Evolutionary conservation across 176 grass and related monocot species (phyloP).

Genomic region (Luzula sylvatica): DNA sequence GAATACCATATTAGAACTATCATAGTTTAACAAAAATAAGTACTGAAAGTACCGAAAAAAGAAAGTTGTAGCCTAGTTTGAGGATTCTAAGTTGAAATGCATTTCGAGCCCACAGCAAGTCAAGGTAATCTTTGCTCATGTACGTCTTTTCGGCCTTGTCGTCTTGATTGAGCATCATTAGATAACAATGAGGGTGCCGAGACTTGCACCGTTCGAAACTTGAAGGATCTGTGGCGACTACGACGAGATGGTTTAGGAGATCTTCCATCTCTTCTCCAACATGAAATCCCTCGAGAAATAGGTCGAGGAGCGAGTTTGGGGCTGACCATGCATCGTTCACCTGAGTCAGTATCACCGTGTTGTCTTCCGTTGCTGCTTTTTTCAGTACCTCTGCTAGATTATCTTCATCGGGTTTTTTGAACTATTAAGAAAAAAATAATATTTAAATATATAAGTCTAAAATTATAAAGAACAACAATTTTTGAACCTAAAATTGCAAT

Average conservation of each 20-base stretch:
- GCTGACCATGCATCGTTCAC: constrained; percentile 53
- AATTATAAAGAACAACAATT: no score
- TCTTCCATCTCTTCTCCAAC: constrained; percentile 35
- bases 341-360: constrained; percentile 49
- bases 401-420: constrained; percentile 1
- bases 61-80: constrained; percentile 57
- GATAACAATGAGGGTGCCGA: constrained; percentile 54
- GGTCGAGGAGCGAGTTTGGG: constrained; percentile 48
- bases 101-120: constrained; percentile 53
- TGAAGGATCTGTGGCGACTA: constrained; percentile 42
- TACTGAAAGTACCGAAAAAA: constrained; percentile 49
- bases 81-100: constrained; percentile 42
- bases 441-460: no score
- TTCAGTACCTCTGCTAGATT: constrained; percentile 30
- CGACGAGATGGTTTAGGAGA: constrained; percentile 37
- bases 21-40: neutral
- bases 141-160: constrained; percentile 14
- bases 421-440: no score
- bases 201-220: constrained; percentile 31
- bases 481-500: no score
- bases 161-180: constrained; percentile 25
- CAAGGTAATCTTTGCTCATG: constrained; percentile 53
- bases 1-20: neutral
- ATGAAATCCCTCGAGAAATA: constrained; percentile 60
- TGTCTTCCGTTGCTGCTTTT: constrained; percentile 40